Conservation (phyloP, 345 rosid species). For the Euphorbia tirucalli region DNA sequence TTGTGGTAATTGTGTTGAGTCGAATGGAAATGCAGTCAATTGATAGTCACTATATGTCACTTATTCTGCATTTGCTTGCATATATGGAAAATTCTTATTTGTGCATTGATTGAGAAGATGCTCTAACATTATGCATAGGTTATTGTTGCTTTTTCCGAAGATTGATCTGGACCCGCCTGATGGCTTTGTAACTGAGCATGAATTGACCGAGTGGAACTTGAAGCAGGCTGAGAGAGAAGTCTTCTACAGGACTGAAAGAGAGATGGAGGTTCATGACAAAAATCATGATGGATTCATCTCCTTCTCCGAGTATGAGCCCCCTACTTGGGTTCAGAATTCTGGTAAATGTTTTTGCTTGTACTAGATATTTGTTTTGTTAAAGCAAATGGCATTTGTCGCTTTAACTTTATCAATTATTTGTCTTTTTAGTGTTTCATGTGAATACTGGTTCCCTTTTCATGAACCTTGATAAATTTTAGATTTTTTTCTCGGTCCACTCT, state of each 20-base stretch:
- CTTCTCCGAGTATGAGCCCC: slow-evolving; percentile 82
- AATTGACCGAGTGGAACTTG: slow-evolving; percentile 82
- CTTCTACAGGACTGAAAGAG: slow-evolving; percentile 74
- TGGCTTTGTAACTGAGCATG: slow-evolving; percentile 70
- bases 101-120: background rate
- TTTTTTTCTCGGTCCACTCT: no score
- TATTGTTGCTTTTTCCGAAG: slow-evolving; percentile 80
- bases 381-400: background rate
- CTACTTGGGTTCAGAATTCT: slow-evolving; percentile 72
- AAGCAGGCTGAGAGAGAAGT: slow-evolving; percentile 72
- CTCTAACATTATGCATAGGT: slow-evolving; percentile 24
- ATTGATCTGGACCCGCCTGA: slow-evolving; percentile 78
- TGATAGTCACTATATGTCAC: background rate
- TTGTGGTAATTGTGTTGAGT: background rate
- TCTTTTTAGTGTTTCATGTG: background rate
- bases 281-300: slow-evolving; percentile 81
- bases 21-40: background rate
- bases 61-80: background rate
- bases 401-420: no score
- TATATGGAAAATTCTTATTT: background rate
- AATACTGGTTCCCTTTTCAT: background rate
- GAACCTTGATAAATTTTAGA: background rate
- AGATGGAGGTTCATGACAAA: slow-evolving; percentile 86
- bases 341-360: slow-evolving; percentile 35
- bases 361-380: no score